Conservation (phyloP, 164 flowering plant genomes). For the Chimonanthus salicifolius region DNA sequence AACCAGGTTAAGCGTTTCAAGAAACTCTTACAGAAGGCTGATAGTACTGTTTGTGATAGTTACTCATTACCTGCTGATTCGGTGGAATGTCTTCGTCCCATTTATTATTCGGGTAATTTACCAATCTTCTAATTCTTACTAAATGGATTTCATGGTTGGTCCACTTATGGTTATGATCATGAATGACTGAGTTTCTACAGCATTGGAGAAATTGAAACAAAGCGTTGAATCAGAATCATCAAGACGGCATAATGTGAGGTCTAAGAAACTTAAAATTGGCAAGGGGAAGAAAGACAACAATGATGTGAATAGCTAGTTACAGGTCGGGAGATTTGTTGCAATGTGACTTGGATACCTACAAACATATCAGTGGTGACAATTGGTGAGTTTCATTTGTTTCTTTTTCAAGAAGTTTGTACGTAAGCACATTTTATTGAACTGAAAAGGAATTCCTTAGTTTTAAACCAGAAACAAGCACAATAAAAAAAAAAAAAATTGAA, state of each 20-base stretch:
- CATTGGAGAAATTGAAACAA: conserved; percentile 63
- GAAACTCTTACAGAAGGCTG: conserved; percentile 66
- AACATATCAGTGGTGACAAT: not conserved
- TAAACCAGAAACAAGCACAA: no score
- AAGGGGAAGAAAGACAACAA: conserved; percentile 13
- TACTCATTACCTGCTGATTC: conserved; percentile 48
- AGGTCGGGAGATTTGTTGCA: not conserved
- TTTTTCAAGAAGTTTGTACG: no score
- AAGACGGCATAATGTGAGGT: conserved; percentile 27
- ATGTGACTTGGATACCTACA: not conserved
- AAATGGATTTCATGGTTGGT: not conserved
- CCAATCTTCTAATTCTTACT: not conserved
- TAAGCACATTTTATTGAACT: no score
- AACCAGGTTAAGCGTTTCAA: conserved; percentile 59
- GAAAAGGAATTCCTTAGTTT: no score
- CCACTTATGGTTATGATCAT: not conserved
- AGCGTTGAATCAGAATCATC: conserved; percentile 44
- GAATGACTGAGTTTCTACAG: conserved; percentile 22
- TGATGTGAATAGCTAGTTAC: not conserved
- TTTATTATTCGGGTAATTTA: conserved; percentile 53
- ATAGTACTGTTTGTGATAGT: conserved; percentile 34
- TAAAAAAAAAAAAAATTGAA: no score
- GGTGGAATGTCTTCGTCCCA: conserved; percentile 29
- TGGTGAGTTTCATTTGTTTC: not conserved
- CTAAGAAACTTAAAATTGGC: conserved; percentile 21